phyloP scores from a whole-genome alignment of 331 rosid species.

The Quercus phellos region DNA sequence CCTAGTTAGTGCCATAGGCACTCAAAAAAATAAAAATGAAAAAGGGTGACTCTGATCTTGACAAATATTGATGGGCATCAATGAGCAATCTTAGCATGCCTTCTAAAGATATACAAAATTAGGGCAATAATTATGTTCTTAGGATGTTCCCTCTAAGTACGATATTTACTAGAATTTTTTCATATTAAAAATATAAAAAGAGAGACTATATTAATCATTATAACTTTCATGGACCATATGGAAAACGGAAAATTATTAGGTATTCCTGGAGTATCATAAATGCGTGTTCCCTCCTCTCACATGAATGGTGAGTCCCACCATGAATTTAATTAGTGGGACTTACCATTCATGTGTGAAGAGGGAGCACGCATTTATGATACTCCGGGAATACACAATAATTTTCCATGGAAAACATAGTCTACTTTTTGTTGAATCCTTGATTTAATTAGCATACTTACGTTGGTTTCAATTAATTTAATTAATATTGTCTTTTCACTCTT shows the following conservation, averaged over 20 bases:
- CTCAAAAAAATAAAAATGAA: background rate
- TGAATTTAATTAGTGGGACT: too few species aligned
- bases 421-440: background rate
- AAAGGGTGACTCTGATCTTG: conserved; percentile 16
- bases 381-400: too few species aligned
- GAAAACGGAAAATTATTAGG: too few species aligned
- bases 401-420: background rate
- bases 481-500: too few species aligned
- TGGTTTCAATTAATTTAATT: too few species aligned
- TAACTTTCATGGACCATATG: background rate
- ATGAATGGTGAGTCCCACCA: too few species aligned
- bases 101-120: conserved; percentile 12
- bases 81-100: conserved; percentile 17
- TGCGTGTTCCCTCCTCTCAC: too few species aligned
- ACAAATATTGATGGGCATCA: conserved; percentile 4
- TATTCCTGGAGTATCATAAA: too few species aligned
- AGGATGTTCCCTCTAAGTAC: conserved; percentile 32
- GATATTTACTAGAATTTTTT: background rate
- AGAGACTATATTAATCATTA: background rate
- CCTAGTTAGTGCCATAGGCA: conserved; percentile 26
- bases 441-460: background rate
- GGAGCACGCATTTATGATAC: too few species aligned
- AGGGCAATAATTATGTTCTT: conserved; percentile 19
- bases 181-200: background rate
- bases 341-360: too few species aligned